phyloP scores from a whole-genome alignment of 78 protist genomes.

The Cavenderia fasciculata region DNA sequence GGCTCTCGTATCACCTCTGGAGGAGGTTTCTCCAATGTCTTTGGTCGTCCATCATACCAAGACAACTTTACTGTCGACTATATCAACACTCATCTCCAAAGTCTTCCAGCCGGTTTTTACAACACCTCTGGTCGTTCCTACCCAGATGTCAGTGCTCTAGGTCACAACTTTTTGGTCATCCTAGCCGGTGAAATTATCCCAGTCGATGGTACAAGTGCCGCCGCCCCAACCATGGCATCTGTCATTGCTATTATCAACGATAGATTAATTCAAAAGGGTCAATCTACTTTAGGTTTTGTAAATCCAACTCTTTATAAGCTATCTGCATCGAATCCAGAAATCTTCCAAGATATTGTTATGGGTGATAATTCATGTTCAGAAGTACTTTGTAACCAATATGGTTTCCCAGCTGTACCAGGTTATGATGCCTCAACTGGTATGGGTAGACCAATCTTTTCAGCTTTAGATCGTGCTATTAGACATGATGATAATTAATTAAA shows the following conservation, averaged over 20 bases:
- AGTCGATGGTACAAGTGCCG: conserved; percentile 10
- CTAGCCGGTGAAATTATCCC: neutral
- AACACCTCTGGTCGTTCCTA: neutral
- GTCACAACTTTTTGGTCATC: conserved; percentile 27
- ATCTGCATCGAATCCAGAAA: neutral
- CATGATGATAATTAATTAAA: too few species aligned
- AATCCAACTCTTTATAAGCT: neutral
- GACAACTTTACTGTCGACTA: neutral
- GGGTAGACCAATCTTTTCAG: conserved; percentile 8
- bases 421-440: conserved; percentile 16
- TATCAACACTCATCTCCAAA: neutral
- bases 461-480: too few species aligned
- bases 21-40: conserved; percentile 10
- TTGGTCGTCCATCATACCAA: conserved; percentile 20
- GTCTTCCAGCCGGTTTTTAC: conserved; percentile 8
- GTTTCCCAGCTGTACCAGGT: conserved; percentile 25
- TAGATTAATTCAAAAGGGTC: neutral
- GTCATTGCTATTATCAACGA: conserved; percentile 34
- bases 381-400: conserved; percentile 3
- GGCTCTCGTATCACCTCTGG: conserved; percentile 19
- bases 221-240: conserved; percentile 30
- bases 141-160: conserved; percentile 15
- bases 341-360: conserved; percentile 9
- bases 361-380: conserved; percentile 13
- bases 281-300: neutral